Conservation (phyloP, 164 flowering plant genomes). For the Vitis rotundifolia region DNA sequence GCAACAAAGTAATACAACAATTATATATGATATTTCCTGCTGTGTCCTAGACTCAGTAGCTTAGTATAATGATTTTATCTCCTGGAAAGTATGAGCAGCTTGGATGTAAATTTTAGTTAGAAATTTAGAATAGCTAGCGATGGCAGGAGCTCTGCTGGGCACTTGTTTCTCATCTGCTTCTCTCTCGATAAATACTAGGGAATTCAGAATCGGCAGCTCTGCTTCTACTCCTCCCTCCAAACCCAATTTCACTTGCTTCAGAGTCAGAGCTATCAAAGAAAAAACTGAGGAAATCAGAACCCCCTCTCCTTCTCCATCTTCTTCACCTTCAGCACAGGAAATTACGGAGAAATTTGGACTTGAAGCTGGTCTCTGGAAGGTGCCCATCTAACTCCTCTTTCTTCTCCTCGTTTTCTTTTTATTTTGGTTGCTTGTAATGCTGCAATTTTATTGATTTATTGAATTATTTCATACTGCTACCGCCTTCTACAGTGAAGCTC, state of each 20-base stretch:
- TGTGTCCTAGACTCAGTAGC: background rate
- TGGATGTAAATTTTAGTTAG: background rate
- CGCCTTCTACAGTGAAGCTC: no score
- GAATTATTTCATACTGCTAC: no score
- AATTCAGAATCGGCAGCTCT: background rate
- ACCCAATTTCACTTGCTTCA: conserved; percentile 19
- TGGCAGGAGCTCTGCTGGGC: conserved; percentile 18
- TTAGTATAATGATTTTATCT: background rate
- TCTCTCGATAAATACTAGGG: background rate
- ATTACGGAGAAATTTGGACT: conserved; percentile 89
- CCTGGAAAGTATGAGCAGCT: background rate
- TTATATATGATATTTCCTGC: background rate
- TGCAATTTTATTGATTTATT: background rate
- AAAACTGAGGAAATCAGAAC: conserved; percentile 42
- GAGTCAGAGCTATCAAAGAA: conserved; percentile 60
- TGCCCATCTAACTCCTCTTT: conserved; percentile 9
- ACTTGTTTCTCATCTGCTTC: conserved; percentile 13
- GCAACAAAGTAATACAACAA: background rate
- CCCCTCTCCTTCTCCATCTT: conserved; percentile 30
- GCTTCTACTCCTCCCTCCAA: conserved; percentile 10
- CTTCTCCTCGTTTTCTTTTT: conserved; percentile 1
- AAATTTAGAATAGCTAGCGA: background rate
- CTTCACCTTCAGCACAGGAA: conserved; percentile 57
- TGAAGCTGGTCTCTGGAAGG: conserved; percentile 99
- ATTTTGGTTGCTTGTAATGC: background rate